These are phyloP conservation scores for Fonsecaea monophora DNA, from an alignment of 2,329 filamentous ascomycete genomes.

Conservation along the genomic window DNA sequence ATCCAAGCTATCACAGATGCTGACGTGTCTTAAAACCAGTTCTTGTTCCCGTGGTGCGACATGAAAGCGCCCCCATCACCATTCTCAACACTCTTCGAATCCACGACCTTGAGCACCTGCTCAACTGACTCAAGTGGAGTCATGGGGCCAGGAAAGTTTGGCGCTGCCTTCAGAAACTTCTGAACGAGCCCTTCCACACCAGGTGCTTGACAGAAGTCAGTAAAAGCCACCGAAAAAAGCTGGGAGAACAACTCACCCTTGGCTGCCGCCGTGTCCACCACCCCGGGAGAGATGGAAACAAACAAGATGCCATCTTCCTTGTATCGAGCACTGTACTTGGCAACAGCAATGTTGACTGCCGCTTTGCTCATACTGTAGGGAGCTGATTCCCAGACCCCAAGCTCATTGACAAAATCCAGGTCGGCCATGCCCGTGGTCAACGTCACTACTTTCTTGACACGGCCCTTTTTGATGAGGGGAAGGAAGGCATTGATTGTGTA, in stretches of 20 bases:
- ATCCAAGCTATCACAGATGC: not conserved
- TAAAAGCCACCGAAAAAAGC: not conserved
- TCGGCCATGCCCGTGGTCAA: conserved; percentile 60
- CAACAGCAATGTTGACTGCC: conserved; percentile 59
- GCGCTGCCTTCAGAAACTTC: conserved; percentile 49
- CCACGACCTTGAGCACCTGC: conserved; percentile 42
- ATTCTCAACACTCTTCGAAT: conserved; percentile 53
- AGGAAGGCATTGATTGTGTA: conserved; percentile 61
- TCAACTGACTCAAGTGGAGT: conserved; percentile 49
- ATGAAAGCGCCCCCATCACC: conserved; percentile 60
- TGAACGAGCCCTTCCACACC: conserved; percentile 29
- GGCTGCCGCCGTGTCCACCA: conserved; percentile 54
- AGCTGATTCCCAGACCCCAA: conserved; percentile 45
- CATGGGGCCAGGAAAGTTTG: conserved; percentile 49
- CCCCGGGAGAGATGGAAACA: conserved; percentile 59
- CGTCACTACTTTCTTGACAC: conserved; percentile 60
- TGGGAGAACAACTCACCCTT: conserved; percentile 1
- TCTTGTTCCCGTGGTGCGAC: conserved; percentile 61
- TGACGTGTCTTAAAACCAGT: conserved; percentile 54
- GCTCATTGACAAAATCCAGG: conserved; percentile 49
- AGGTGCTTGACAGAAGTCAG: not conserved
- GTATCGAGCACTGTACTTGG: conserved; percentile 61
- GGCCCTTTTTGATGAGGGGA: conserved; percentile 59
- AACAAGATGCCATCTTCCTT: conserved; percentile 60
- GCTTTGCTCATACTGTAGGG: conserved; percentile 61